Percentiles rank a stretch among this genome's conserved stretches.
phyloP scores from a whole-genome alignment of 129 eudicot species.

The Lonicera japonica region DNA sequence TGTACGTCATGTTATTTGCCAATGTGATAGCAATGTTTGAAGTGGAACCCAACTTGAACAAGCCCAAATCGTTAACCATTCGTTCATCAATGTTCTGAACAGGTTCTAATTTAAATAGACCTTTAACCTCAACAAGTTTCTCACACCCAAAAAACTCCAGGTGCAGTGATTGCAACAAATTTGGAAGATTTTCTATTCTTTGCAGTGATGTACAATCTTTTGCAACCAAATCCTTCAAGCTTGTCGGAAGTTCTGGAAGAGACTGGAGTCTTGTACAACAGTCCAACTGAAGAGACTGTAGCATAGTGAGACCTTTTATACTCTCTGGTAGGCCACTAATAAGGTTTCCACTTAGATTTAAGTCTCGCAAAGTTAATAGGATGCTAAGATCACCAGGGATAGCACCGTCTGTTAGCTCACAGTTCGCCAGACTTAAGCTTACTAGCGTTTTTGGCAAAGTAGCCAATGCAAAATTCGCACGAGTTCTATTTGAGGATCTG shows the following conservation, averaged over 20 bases:
- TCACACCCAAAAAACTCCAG: conserved; percentile 8
- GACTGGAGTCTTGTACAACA: conserved; percentile 9
- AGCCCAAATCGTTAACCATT: conserved; percentile 7
- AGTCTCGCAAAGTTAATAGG: conserved; percentile 1
- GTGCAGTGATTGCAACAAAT: not conserved
- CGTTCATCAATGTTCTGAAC: conserved; percentile 5
- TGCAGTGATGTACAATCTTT: conserved; percentile 12
- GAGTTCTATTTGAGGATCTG: no score
- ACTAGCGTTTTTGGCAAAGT: not conserved
- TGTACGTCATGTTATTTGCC: conserved; percentile 10
- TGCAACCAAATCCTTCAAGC: conserved; percentile 8
- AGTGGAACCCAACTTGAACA: not conserved
- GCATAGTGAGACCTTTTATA: conserved; percentile 9
- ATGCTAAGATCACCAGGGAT: conserved; percentile 2
- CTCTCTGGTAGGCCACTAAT: conserved; percentile 12
- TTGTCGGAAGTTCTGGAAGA: conserved; percentile 21
- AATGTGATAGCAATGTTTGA: conserved; percentile 8
- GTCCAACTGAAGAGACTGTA: conserved; percentile 7
- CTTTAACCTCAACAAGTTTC: conserved; percentile 12
- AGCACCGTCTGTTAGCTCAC: conserved; percentile 11
- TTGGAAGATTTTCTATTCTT: conserved; percentile 15
- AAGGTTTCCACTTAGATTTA: conserved; percentile 16
- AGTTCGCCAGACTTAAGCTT: conserved; percentile 11
- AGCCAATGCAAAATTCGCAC: no score
- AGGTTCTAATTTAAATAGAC: conserved; percentile 16